These are phyloP conservation scores for Cryptococcus sp. DNA, from an alignment of 1,284 basidiomycete genomes.

Conservation along the genomic window DNA sequence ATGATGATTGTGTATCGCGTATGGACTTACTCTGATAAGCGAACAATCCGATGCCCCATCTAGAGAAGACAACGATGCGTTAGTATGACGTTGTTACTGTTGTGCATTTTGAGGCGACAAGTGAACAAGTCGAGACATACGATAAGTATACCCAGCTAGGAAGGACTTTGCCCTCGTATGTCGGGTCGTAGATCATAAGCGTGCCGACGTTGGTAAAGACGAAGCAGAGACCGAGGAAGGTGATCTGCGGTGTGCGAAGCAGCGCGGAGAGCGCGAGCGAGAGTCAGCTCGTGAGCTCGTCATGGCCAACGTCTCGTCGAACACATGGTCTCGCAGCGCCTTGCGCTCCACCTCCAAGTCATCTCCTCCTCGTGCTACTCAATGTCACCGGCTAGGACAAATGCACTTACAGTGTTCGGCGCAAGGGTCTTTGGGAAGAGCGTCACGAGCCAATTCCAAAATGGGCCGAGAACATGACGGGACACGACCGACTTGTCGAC, in stretches of 20 bases:
- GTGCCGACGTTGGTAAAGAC: constrained; percentile 84
- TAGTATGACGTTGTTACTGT: background rate
- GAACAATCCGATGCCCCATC: constrained; percentile 89
- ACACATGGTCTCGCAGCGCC: too few relatives aligned
- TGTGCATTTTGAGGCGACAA: background rate
- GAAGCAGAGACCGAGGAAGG: constrained; percentile 75
- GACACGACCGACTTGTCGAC: constrained; percentile 58
- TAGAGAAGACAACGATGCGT: constrained; percentile 36
- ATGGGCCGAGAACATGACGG: constrained; percentile 71
- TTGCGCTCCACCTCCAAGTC: too few relatives aligned
- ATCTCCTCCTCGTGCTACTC: too few relatives aligned
- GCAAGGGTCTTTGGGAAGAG: constrained; percentile 85
- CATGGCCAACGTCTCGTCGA: background rate
- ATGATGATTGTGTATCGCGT: too few relatives aligned
- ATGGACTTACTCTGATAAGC: constrained; percentile 79
- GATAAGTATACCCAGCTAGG: constrained; percentile 85
- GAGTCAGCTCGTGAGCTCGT: background rate
- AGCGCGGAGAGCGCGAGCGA: background rate
- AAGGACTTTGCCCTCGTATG: constrained; percentile 66
- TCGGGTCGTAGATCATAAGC: constrained; percentile 76
- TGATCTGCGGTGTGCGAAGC: constrained; percentile 61
- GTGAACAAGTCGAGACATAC: constrained; percentile 54
- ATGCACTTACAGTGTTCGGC: constrained; percentile 78
- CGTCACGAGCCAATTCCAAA: constrained; percentile 93
- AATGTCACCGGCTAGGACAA: background rate